Evolutionary conservation across 176 grass and related monocot genomes (phyloP).

Genomic region (Bonia amplexicaulis): DNA sequence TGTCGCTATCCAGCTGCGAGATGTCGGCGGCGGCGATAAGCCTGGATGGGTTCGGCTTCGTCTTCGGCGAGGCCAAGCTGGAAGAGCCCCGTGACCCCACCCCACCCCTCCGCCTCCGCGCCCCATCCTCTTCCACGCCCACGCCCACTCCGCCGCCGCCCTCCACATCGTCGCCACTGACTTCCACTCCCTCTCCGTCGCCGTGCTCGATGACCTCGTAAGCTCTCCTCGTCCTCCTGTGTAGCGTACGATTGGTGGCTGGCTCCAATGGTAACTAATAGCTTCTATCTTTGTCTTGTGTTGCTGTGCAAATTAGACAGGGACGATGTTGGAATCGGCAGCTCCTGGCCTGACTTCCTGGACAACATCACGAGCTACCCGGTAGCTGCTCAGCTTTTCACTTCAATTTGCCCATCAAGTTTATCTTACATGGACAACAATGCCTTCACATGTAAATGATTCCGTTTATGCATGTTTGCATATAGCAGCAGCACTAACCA

Average conservation of each 20-base stretch:
- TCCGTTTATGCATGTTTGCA: background rate
- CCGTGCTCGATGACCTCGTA: conserved; percentile 77
- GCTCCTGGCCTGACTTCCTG: conserved; percentile 78
- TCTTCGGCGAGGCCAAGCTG: conserved; percentile 58
- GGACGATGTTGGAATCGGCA: conserved; percentile 81
- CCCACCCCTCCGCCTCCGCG: background rate
- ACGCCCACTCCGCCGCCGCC: background rate
- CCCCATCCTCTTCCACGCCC: conserved; percentile 45
- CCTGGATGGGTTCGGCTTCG: conserved; percentile 11
- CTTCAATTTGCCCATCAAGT: background rate
- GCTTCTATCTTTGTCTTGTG: background rate
- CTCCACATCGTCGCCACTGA: conserved; percentile 67
- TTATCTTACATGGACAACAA: background rate
- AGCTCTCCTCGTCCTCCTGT: background rate
- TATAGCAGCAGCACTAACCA: background rate
- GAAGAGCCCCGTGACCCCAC: background rate
- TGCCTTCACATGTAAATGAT: background rate
- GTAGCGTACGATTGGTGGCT: background rate
- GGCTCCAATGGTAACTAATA: background rate
- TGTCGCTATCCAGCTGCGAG: background rate
- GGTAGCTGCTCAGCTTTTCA: background rate
- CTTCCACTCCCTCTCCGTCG: conserved; percentile 54
- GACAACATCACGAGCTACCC: conserved; percentile 3
- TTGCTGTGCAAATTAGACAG: conserved; percentile 40
- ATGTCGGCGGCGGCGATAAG: conserved; percentile 9